These are phyloP conservation scores for Candida koratica DNA, from an alignment of 805 yeast genomes.

Conservation along the genomic window DNA sequence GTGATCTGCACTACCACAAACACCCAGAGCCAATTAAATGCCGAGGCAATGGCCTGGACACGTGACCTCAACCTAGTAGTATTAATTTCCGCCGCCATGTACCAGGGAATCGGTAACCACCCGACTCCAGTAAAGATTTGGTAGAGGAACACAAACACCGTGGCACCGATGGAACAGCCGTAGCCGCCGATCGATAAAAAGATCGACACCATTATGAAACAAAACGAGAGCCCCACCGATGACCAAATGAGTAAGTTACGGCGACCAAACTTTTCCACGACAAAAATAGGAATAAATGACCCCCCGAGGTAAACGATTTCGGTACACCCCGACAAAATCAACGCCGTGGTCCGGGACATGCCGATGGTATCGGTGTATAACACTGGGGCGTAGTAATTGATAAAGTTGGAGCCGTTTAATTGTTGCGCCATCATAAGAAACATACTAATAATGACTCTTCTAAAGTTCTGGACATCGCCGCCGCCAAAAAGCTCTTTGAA, in stretches of 20 bases:
- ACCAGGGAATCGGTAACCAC: slow-evolving; percentile 43
- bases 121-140: slow-evolving; percentile 42
- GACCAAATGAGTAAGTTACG: slow-evolving; percentile 42
- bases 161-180: slow-evolving; percentile 39
- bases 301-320: slow-evolving; percentile 52
- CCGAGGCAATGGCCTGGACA: slow-evolving; percentile 40
- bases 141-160: slow-evolving; percentile 42
- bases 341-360: slow-evolving; percentile 47
- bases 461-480: slow-evolving; percentile 58
- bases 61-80: slow-evolving; percentile 45
- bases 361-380: slow-evolving; percentile 65
- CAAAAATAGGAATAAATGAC: slow-evolving; percentile 44
- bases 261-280: slow-evolving; percentile 41
- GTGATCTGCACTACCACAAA: slow-evolving; percentile 45
- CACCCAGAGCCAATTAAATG: slow-evolving; percentile 43
- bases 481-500: slow-evolving; percentile 41
- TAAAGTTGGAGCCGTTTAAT: slow-evolving; percentile 86
- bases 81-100: slow-evolving; percentile 45
- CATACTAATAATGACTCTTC: slow-evolving; percentile 58
- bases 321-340: slow-evolving; percentile 62
- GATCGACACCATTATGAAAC: slow-evolving; percentile 39
- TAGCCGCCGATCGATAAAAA: slow-evolving; percentile 31
- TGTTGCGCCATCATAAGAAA: slow-evolving; percentile 79
- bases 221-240: slow-evolving; percentile 37
- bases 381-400: slow-evolving; percentile 84